These are phyloP conservation scores for Achlya hypogyna DNA, from an alignment of 352 stramenopile species.

Conservation along the genomic window DNA sequence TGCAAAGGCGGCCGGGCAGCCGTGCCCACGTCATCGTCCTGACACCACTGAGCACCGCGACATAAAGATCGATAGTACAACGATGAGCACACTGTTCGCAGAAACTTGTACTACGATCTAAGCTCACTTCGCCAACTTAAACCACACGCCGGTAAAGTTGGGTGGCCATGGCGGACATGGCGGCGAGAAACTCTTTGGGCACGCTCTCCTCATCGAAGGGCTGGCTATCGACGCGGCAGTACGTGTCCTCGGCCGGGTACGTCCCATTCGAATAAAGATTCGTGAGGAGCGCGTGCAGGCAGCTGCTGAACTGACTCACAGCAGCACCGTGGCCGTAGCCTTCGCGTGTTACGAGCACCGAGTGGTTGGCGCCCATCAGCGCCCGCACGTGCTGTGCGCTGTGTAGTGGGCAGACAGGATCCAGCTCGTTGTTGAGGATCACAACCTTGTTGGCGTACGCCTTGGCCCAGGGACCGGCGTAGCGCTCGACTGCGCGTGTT, in stretches of 20 bases:
- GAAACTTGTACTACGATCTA: too few species aligned
- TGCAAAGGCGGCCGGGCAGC: too few species aligned
- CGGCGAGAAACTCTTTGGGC: too few species aligned
- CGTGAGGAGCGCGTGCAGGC: neutral
- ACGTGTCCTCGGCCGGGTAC: neutral
- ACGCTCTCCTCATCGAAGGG: neutral
- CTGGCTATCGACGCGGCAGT: neutral
- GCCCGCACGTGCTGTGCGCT: neutral
- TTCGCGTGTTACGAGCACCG: constrained; percentile 4
- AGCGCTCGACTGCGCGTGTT: neutral
- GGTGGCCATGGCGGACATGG: too few species aligned
- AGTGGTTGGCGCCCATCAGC: neutral
- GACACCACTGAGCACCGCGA: too few species aligned
- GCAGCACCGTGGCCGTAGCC: constrained; percentile 2
- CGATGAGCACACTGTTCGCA: too few species aligned
- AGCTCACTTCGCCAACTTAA: too few species aligned
- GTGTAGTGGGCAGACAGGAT: constrained; percentile 3
- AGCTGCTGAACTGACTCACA: neutral
- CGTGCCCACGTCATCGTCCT: too few species aligned
- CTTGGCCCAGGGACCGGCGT: constrained; percentile 1
- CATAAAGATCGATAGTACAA: too few species aligned
- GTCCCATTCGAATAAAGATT: neutral
- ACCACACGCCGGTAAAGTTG: too few species aligned
- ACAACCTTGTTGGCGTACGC: neutral
- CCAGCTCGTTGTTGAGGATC: constrained; percentile 14